Conservation (phyloP, 345 rosid genomes). For the Hevea brasiliensis region DNA sequence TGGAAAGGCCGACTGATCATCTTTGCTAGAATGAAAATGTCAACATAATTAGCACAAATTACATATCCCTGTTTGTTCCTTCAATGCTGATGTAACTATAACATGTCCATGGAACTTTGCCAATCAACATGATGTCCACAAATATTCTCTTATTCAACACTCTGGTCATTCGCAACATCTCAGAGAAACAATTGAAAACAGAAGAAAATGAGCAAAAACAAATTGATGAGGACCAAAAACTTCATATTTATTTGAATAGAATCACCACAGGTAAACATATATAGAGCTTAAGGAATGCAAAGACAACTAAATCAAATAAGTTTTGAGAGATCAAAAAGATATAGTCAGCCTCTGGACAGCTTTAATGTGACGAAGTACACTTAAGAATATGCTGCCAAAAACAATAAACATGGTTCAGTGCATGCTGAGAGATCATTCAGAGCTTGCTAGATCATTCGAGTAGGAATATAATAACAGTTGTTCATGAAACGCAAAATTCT, state of each 20-base stretch:
- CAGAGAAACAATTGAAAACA: not conserved
- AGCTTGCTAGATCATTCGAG: too few species aligned
- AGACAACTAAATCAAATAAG: not conserved
- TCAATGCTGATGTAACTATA: not conserved
- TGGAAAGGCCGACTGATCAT: not conserved
- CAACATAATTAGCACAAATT: too few species aligned
- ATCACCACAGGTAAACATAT: not conserved
- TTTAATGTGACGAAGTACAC: not conserved
- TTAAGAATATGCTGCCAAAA: constrained; percentile 21
- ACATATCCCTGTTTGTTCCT: not conserved
- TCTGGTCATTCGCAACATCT: not conserved
- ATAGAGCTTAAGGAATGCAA: not conserved
- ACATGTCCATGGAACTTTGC: not conserved
- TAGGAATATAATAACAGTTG: too few species aligned
- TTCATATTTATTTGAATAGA: not conserved
- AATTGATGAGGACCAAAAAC: too few species aligned
- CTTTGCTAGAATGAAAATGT: not conserved
- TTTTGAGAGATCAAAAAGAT: not conserved
- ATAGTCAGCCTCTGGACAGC: not conserved
- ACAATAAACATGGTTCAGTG: constrained; percentile 10
- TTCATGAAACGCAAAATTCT: too few species aligned
- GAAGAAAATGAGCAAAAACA: too few species aligned
- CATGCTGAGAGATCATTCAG: not conserved
- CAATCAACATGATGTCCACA: not conserved
- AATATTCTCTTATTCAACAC: too few species aligned